Percentiles rank a stretch among this genome's conserved stretches.
Conservation (phyloP, 371 early-diverging fungal species). For the Mortierella sp. region DNA sequence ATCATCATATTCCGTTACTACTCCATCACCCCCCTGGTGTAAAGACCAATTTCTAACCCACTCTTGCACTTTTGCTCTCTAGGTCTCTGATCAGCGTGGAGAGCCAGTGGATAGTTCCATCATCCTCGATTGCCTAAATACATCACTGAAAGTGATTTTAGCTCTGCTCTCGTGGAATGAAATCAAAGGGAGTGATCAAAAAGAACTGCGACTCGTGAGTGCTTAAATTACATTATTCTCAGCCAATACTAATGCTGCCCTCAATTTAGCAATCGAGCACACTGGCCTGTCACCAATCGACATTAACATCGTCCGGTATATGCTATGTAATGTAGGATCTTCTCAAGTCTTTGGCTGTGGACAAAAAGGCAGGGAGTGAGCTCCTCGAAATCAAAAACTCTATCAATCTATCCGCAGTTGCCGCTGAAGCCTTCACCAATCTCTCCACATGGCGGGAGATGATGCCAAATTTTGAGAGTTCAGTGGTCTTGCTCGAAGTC, state of each 20-base stretch:
- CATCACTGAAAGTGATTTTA: conserved; percentile 61
- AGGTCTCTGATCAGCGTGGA: conserved; percentile 17
- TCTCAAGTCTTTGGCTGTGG: conserved; percentile 39
- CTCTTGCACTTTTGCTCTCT: background rate
- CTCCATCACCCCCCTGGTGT: background rate
- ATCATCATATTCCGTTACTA: background rate
- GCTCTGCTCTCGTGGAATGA: conserved; percentile 71
- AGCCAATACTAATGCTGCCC: background rate
- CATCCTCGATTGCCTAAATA: conserved; percentile 55
- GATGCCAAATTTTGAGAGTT: conserved; percentile 53
- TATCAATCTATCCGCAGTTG: conserved; percentile 35
- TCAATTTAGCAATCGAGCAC: too few species aligned
- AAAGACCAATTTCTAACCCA: too few species aligned
- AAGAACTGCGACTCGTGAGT: conserved; percentile 44
- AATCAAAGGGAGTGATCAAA: conserved; percentile 61
- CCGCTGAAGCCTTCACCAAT: conserved; percentile 25
- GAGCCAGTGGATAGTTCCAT: conserved; percentile 13
- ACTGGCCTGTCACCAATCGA: too few species aligned
- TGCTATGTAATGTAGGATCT: conserved; percentile 20
- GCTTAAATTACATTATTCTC: background rate
- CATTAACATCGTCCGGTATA: too few species aligned
- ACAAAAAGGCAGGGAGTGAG: conserved; percentile 18
- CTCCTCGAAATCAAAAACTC: conserved; percentile 25
- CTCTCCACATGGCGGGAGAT: conserved; percentile 36
- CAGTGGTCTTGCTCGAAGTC: conserved; percentile 33